Evolutionary conservation across 768 basidiomycete species (phyloP).

Genomic region (Trichaptum fuscoviolaceum): DNA sequence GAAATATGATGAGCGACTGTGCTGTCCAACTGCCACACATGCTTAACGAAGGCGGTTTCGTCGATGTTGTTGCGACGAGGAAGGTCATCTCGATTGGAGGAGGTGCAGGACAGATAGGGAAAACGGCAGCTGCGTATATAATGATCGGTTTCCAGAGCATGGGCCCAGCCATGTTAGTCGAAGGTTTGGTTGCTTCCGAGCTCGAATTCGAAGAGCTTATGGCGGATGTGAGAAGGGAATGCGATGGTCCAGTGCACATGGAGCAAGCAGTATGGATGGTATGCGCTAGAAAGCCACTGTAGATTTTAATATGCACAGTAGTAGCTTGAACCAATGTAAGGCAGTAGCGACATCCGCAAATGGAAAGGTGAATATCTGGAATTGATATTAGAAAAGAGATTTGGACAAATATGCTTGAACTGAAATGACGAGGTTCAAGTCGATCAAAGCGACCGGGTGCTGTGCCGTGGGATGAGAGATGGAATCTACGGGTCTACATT

Average conservation of each 20-base stretch:
- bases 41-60: not conserved
- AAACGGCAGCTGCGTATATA: not conserved
- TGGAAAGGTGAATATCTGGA: no score
- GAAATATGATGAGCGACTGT: not conserved
- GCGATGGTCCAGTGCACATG: not conserved
- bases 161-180: not conserved
- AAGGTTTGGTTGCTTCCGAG: not conserved
- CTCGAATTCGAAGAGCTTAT: not conserved
- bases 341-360: no score
- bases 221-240: not conserved
- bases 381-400: no score
- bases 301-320: not conserved
- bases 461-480: no score
- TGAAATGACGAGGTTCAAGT: no score
- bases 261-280: not conserved
- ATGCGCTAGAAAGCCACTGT: not conserved
- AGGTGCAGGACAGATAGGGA: not conserved
- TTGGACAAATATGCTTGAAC: no score
- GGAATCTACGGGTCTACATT: no score
- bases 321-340: no score
- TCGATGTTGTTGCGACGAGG: not conserved
- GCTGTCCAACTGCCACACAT: not conserved
- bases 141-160: not conserved
- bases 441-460: no score
- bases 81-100: not conserved